These are phyloP conservation scores for Yarrowia galli DNA, from an alignment of 1,139 yeast species.

Conservation along the genomic window DNA sequence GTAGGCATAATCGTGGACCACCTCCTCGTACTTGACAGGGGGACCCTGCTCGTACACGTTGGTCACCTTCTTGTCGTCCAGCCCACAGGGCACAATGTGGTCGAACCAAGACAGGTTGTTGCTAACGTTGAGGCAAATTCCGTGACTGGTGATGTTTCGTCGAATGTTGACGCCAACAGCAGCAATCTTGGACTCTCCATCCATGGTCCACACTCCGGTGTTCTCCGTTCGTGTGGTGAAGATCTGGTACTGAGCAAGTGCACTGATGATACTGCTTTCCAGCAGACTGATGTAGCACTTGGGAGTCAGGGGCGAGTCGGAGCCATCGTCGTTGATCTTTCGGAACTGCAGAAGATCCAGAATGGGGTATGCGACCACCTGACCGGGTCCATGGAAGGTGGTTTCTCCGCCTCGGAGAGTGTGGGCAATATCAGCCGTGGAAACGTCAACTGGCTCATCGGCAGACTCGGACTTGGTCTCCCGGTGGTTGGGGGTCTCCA, in stretches of 20 bases:
- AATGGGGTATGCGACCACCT: slow-evolving; percentile 83
- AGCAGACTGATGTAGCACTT: slow-evolving; percentile 78
- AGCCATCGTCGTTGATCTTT: slow-evolving; percentile 44
- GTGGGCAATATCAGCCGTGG: slow-evolving; percentile 65
- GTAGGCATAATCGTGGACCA: slow-evolving; percentile 27
- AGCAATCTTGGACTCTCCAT: slow-evolving; percentile 71
- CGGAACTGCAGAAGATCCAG: slow-evolving; percentile 71
- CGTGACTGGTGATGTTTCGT: slow-evolving; percentile 86
- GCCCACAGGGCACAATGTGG: slow-evolving; percentile 82
- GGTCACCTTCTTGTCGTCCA: slow-evolving; percentile 66
- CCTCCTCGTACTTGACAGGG: slow-evolving; percentile 32
- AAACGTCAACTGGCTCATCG: slow-evolving; percentile 44
- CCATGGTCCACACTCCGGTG: slow-evolving; percentile 81
- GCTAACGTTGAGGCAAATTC: slow-evolving; percentile 78
- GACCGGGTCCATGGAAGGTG: slow-evolving; percentile 97
- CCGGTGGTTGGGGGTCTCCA: slow-evolving; percentile 47
- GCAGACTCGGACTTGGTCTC: neutral
- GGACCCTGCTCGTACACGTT: slow-evolving; percentile 51
- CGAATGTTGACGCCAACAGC: slow-evolving; percentile 90
- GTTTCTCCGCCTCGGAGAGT: slow-evolving; percentile 95
- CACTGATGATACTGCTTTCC: slow-evolving; percentile 66
- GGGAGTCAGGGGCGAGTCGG: slow-evolving; percentile 24
- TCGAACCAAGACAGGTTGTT: slow-evolving; percentile 80
- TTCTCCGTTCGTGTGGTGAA: slow-evolving; percentile 63
- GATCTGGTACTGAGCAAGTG: slow-evolving; percentile 59